Evolutionary conservation across 257 asterid genomes (phyloP).

Genomic region (Fraxinus quadrangulata): DNA sequence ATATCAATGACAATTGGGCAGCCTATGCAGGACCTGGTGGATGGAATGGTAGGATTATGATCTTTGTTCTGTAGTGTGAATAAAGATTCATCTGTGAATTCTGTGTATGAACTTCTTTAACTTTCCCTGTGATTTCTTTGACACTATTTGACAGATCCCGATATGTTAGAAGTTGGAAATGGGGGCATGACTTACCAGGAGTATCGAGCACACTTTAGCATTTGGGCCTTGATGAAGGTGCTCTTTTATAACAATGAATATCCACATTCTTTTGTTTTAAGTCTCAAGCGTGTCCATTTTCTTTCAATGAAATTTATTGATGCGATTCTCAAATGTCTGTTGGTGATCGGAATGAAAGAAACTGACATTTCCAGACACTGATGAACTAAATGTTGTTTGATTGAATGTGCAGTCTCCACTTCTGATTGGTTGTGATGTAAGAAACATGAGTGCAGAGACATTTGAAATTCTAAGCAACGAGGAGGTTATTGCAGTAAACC

Average conservation of each 20-base stretch:
- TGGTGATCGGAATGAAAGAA: background rate
- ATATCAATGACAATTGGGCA: conserved; percentile 94
- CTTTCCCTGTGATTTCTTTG: conserved; percentile 5
- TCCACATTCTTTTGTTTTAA: background rate
- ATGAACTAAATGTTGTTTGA: conserved; percentile 15
- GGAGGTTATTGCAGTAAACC: conserved; percentile 87
- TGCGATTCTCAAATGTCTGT: background rate
- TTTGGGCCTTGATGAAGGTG: conserved; percentile 99
- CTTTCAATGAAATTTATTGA: background rate
- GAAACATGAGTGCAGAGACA: conserved; percentile 78
- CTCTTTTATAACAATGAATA: conserved; percentile 8
- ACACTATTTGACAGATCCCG: conserved; percentile 70
- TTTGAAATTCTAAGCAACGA: conserved; percentile 66
- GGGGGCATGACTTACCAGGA: conserved; percentile 90
- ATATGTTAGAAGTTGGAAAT: conserved; percentile 97
- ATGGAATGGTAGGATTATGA: conserved; percentile 78
- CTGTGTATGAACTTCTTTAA: background rate
- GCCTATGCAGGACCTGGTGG: conserved; percentile 99
- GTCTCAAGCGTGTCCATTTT: background rate
- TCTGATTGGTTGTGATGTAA: conserved; percentile 88
- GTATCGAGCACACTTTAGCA: conserved; percentile 91
- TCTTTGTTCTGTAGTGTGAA: conserved; percentile 17
- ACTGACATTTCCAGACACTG: background rate
- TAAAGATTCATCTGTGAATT: background rate
- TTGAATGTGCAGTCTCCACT: conserved; percentile 73